Evolutionary conservation across 2,329 filamentous ascomycete species (phyloP).

Genomic region (Colletotrichum acutatum): DNA sequence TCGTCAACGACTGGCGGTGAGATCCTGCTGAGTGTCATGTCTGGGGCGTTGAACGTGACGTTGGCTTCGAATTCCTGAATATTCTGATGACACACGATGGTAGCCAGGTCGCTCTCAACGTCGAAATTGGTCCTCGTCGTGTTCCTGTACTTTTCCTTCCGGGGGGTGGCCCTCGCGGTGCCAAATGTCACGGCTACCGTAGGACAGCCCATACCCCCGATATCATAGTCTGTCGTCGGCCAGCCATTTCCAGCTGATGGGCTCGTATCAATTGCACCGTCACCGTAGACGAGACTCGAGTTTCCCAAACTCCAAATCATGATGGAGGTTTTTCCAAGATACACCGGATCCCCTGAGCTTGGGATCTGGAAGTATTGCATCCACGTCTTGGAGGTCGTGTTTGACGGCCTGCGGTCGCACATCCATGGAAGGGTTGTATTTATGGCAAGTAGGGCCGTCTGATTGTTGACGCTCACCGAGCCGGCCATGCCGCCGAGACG

Average conservation of each 20-base stretch:
- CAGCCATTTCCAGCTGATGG: neutral
- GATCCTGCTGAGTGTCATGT: constrained; percentile 34
- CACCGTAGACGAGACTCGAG: constrained; percentile 26
- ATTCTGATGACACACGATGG: constrained; percentile 40
- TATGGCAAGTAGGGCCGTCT: constrained; percentile 33
- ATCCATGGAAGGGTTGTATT: constrained; percentile 36
- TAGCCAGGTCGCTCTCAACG: constrained; percentile 39
- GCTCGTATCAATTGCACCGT: constrained; percentile 38
- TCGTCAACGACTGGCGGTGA: constrained; percentile 29
- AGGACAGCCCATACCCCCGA: constrained; percentile 8
- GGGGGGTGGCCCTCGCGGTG: neutral
- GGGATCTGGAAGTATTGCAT: constrained; percentile 39
- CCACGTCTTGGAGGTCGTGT: constrained; percentile 16
- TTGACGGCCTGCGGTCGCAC: neutral
- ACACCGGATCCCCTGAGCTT: constrained; percentile 30
- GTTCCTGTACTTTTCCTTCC: constrained; percentile 16
- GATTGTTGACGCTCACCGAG: neutral
- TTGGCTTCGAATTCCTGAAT: constrained; percentile 39
- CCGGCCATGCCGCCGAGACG: constrained; percentile 8
- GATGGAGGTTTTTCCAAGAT: constrained; percentile 39
- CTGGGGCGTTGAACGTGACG: constrained; percentile 37
- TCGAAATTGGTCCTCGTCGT: constrained; percentile 21
- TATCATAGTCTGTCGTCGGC: neutral
- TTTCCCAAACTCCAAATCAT: constrained; percentile 35
- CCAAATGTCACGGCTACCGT: constrained; percentile 13